Percentiles rank a stretch among this genome's conserved stretches.
These are phyloP conservation scores for Yamadazyma endophytica DNA, from an alignment of 805 yeast genomes.

Conservation along the genomic window DNA sequence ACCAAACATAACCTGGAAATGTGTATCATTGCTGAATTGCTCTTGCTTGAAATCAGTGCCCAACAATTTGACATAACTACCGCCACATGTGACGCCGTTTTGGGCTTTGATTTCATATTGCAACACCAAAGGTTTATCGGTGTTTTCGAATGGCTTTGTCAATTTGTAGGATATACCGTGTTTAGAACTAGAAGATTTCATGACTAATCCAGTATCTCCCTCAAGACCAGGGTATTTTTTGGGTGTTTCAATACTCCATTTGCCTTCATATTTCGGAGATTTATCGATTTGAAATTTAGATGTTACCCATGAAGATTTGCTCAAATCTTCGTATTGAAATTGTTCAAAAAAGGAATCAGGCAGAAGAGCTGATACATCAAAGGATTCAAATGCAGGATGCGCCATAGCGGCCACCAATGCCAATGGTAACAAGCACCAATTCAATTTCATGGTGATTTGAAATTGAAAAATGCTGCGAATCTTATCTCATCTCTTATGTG, in stretches of 20 bases:
- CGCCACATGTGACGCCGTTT: slow-evolving; percentile 77
- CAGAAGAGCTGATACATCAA: slow-evolving; percentile 29
- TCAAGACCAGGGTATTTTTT: slow-evolving; percentile 51
- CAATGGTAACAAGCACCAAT: neutral
- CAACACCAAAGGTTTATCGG: slow-evolving; percentile 63
- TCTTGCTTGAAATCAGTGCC: slow-evolving; percentile 28
- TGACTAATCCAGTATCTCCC: slow-evolving; percentile 73
- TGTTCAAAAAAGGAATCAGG: slow-evolving; percentile 61
- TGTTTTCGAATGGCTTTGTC: slow-evolving; percentile 54
- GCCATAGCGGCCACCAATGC: neutral
- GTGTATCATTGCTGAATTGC: slow-evolving; percentile 60
- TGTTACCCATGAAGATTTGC: slow-evolving; percentile 37
- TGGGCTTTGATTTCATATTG: slow-evolving; percentile 90
- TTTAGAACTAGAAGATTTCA: slow-evolving; percentile 71
- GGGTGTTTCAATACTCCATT: slow-evolving; percentile 65
- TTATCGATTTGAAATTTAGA: slow-evolving; percentile 54
- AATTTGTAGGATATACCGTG: slow-evolving; percentile 75
- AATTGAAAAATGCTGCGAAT: no score
- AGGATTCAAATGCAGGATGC: slow-evolving; percentile 25
- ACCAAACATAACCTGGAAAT: slow-evolving; percentile 88
- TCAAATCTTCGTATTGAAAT: slow-evolving; percentile 33
- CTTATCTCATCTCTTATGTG: slow-evolving; percentile 12
- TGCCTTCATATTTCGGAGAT: slow-evolving; percentile 60
- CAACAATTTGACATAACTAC: slow-evolving; percentile 80
- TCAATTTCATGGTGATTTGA: neutral